Conservation (phyloP, 2,329 filamentous ascomycete genomes). For the Phyllosticta capitalensis region DNA sequence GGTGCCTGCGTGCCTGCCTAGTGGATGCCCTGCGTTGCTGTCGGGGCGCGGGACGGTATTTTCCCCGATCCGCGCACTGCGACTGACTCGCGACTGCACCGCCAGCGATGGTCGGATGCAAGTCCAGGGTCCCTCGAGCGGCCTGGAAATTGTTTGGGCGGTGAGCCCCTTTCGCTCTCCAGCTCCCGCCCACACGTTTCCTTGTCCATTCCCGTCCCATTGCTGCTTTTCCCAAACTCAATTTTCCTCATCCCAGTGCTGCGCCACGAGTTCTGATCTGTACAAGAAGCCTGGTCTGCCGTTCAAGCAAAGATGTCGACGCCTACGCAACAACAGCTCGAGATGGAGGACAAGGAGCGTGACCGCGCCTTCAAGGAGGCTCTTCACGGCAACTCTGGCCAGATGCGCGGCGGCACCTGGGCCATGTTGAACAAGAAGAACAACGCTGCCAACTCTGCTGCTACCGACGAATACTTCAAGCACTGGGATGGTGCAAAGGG, state of each 20-base stretch:
- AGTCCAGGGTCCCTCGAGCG: background rate
- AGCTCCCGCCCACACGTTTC: background rate
- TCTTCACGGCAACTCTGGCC: slow-evolving; percentile 67
- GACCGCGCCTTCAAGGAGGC: slow-evolving; percentile 89
- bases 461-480: slow-evolving; percentile 89
- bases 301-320: background rate
- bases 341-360: slow-evolving; percentile 71
- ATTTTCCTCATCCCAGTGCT: background rate
- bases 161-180: background rate
- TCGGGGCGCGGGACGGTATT: background rate
- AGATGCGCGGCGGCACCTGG: slow-evolving; percentile 61
- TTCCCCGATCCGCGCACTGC: background rate
- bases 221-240: background rate
- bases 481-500: slow-evolving; percentile 84
- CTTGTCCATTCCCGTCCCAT: background rate
- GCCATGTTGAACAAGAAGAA: slow-evolving; percentile 78
- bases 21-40: background rate
- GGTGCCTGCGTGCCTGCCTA: background rate
- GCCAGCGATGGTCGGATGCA: background rate
- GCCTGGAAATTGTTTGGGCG: background rate
- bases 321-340: slow-evolving; percentile 40
- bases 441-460: slow-evolving; percentile 64
- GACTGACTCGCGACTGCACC: background rate
- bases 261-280: background rate
- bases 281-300: background rate